Percentiles rank a stretch among this genome's conserved stretches.
Evolutionary conservation across 2,329 filamentous ascomycete genomes (phyloP).

Genomic region (Waltergamsia citrina): DNA sequence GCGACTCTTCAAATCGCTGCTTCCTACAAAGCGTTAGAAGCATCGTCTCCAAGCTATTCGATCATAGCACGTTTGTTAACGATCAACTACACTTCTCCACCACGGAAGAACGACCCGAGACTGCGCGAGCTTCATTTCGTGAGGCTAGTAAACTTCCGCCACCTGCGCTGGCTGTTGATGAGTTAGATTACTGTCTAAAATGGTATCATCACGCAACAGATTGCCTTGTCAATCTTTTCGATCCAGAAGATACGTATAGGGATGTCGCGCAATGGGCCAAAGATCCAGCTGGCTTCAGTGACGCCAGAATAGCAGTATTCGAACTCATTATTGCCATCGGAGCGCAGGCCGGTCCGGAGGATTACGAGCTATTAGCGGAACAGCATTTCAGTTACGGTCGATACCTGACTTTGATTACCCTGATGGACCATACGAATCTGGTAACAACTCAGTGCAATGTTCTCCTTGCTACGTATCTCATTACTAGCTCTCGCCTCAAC

Average conservation of each 20-base stretch:
- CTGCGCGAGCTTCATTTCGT: neutral
- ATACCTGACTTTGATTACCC: conserved; percentile 10
- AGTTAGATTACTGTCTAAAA: neutral
- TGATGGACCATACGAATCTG: conserved; percentile 17
- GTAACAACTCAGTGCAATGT: conserved; percentile 14
- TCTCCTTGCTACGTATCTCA: conserved; percentile 19
- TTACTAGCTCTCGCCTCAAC: conserved; percentile 15
- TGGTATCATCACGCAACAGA: neutral
- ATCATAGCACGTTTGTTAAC: conserved; percentile 19
- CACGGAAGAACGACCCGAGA: conserved; percentile 16
- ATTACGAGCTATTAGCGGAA: conserved; percentile 14
- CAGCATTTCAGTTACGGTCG: conserved; percentile 16
- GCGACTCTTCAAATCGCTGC: conserved; percentile 22
- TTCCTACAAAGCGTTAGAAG: conserved; percentile 23
- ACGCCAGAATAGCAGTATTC: too few relatives aligned
- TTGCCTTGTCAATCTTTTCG: neutral
- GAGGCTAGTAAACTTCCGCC: neutral
- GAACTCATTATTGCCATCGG: too few relatives aligned
- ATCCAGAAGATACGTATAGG: neutral
- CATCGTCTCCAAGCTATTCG: conserved; percentile 17
- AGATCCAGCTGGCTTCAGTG: too few relatives aligned
- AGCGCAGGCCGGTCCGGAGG: too few relatives aligned
- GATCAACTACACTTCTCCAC: conserved; percentile 22
- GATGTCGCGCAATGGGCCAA: neutral
- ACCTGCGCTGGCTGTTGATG: neutral